Percentiles rank a stretch among this genome's conserved stretches.
Conservation (phyloP, 1,284 basidiomycete genomes). For the Sanghuangporus sanghuang region DNA sequence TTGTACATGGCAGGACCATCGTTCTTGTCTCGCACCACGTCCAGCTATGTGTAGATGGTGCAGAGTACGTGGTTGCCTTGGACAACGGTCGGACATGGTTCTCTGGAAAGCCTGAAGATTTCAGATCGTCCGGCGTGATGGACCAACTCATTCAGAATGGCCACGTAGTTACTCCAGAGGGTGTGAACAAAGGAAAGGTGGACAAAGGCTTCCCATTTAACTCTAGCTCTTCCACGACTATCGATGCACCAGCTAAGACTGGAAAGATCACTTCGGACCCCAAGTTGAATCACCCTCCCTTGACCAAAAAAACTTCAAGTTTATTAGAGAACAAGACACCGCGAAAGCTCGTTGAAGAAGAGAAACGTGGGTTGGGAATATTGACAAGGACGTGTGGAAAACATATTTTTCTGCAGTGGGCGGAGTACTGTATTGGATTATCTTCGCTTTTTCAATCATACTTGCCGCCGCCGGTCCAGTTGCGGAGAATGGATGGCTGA, state of each 20-base stretch:
- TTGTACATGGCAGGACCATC: constrained; percentile 37
- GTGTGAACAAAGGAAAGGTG: constrained; percentile 23
- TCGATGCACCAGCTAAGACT: constrained; percentile 24
- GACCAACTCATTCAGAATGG: constrained; percentile 58
- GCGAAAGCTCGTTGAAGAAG: constrained; percentile 89
- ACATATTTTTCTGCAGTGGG: constrained; percentile 76
- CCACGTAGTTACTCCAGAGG: constrained; percentile 34
- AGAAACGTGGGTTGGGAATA: constrained; percentile 80
- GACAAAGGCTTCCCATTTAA: constrained; percentile 26
- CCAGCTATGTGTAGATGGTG: constrained; percentile 33
- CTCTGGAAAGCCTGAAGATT: constrained; percentile 60
- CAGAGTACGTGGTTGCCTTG: constrained; percentile 34
- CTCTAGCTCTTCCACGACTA: constrained; percentile 12
- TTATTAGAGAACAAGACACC: constrained; percentile 59
- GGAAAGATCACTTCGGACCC: constrained; percentile 22
- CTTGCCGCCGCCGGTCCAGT: constrained; percentile 72
- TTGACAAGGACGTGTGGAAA: constrained; percentile 74
- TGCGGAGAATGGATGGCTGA: constrained; percentile 79
- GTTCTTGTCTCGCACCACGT: constrained; percentile 42
- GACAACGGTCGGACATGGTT: constrained; percentile 81
- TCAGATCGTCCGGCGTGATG: constrained; percentile 64
- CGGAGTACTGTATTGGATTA: constrained; percentile 60
- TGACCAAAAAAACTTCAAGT: constrained; percentile 33
- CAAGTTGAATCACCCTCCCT: constrained; percentile 26
- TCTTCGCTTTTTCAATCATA: constrained; percentile 55